A percentile compares a stretch with the other conserved stretches of the same genome.
These are phyloP conservation scores for Bryoerythrophyllum caledonicum DNA, from an alignment of 225 moss, liverwort and hornwort species.

Conservation along the genomic window DNA sequence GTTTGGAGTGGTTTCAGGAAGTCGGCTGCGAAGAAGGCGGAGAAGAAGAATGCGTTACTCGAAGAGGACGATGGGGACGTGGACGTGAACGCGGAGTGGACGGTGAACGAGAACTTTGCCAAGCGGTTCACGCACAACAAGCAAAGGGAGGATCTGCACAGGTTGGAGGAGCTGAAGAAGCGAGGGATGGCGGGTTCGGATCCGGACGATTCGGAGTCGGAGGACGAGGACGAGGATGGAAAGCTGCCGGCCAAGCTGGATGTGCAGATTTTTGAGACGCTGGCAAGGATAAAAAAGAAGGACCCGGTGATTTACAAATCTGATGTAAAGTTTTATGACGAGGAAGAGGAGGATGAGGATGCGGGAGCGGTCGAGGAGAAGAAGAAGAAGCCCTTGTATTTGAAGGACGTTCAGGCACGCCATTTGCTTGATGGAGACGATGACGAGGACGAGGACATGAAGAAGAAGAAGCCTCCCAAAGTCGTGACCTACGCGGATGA, in stretches of 20 bases:
- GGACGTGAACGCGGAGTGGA: conserved; percentile 54
- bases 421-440: conserved; percentile 67
- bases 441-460: conserved; percentile 42
- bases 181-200: conserved; percentile 59
- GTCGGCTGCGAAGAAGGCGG: conserved; percentile 25
- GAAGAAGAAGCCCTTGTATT: conserved; percentile 80
- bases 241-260: conserved; percentile 62
- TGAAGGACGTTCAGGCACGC: conserved; percentile 92
- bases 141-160: conserved; percentile 85
- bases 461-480: conserved; percentile 31
- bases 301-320: conserved; percentile 78
- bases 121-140: conserved; percentile 80
- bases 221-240: conserved; percentile 91
- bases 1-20: conserved; percentile 16
- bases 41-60: conserved; percentile 23
- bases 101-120: conserved; percentile 72
- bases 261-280: conserved; percentile 80
- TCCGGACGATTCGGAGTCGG: conserved; percentile 57
- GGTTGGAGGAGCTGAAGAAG: conserved; percentile 86
- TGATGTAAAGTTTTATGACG: conserved; percentile 77
- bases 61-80: conserved; percentile 50
- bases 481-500: conserved; percentile 68
- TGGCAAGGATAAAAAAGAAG: conserved; percentile 74
- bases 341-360: conserved; percentile 41
- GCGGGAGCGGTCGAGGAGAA: conserved; percentile 11